Base-by-base conservation (phyloP, 2,329 filamentous ascomycete genomes). In the Diaporthe vaccinii region DNA sequence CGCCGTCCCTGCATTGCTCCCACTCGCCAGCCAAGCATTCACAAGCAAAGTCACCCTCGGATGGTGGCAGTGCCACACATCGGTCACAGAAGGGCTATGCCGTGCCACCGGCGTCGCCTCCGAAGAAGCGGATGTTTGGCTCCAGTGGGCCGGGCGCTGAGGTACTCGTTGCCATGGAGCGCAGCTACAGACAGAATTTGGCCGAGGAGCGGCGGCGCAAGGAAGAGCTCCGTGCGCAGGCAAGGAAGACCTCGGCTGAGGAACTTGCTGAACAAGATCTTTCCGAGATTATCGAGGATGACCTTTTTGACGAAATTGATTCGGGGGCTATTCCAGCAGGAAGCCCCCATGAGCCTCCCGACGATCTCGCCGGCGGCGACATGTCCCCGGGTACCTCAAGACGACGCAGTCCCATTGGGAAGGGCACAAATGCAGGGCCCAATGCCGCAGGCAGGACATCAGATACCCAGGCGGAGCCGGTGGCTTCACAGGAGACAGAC, bases 41-140 rank as follows among this genome's bases (percentile, higher is more conserved):
- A n/a, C 58, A 57, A 55, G 20, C 67, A 55, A 71, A 41, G 14
- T 8, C 58, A n/a, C 39, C 8, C 46, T 20, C 44, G 9, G 12
- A n/a, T 8, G 14, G 73, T n/a, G 65, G 55, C 15, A 20, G 36
- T 28, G 10, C 55, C 41, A 3, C 49, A 22, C 36, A 17, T n/a
- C 28, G 8, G 36, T 62, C 65, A 17, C 62, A 36, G 51, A 49
- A 53, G 20, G 14, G n/a, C 34, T 10, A 7, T 39, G 22, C 67
- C 49, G 46, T 44, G 14, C 41, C 41, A 12, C 17, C 73, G 15
- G 57, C 51, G 14, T 75, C 76, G 15, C 77, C 76, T 39, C 80
- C 81, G 10, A 83, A 81, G 3, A 82, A 81, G 39, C 82, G 80
- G 9, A 82, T 84, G 69, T 83, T 85, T 73, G 80, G 80, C 8